Evolutionary conservation across 257 asterid species (phyloP).

Genomic region (Jacaranda copaia): DNA sequence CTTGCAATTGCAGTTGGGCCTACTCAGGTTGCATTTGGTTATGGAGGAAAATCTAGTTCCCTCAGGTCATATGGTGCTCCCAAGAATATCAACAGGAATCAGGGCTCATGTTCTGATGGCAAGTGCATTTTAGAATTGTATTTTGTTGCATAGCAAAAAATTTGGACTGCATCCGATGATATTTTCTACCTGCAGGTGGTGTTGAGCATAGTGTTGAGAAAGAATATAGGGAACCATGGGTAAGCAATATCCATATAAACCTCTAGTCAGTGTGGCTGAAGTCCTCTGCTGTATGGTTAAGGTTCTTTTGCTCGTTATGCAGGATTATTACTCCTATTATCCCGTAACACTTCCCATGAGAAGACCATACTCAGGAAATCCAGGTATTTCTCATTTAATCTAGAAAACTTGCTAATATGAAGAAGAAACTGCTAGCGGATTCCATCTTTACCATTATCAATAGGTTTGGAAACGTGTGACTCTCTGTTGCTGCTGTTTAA

Average conservation of each 20-base stretch:
- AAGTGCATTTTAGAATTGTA: constrained; percentile 42
- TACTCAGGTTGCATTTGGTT: constrained; percentile 66
- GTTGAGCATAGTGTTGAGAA: constrained; percentile 44
- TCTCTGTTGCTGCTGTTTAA: too few species aligned
- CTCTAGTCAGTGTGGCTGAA: constrained; percentile 11
- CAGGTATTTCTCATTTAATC: constrained; percentile 55
- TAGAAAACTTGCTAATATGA: background rate
- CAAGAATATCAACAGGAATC: constrained; percentile 34
- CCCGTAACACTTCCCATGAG: constrained; percentile 79
- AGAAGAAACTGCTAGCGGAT: too few species aligned
- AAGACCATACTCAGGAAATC: constrained; percentile 92
- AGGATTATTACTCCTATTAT: constrained; percentile 80
- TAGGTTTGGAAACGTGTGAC: too few species aligned
- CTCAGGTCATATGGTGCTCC: constrained; percentile 50
- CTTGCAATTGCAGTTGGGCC: constrained; percentile 52
- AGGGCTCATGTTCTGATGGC: constrained; percentile 51
- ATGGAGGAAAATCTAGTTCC: constrained; percentile 55
- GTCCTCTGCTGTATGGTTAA: constrained; percentile 4
- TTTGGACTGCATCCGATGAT: constrained; percentile 22
- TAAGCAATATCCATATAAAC: constrained; percentile 39
- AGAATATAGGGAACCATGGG: constrained; percentile 96
- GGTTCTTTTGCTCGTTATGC: constrained; percentile 26
- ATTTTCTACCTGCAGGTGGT: constrained; percentile 50
- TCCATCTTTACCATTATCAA: too few species aligned
- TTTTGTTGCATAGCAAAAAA: constrained; percentile 14